Conservation (phyloP, 176 grass and related monocot species). For the Raddia distichophylla region DNA sequence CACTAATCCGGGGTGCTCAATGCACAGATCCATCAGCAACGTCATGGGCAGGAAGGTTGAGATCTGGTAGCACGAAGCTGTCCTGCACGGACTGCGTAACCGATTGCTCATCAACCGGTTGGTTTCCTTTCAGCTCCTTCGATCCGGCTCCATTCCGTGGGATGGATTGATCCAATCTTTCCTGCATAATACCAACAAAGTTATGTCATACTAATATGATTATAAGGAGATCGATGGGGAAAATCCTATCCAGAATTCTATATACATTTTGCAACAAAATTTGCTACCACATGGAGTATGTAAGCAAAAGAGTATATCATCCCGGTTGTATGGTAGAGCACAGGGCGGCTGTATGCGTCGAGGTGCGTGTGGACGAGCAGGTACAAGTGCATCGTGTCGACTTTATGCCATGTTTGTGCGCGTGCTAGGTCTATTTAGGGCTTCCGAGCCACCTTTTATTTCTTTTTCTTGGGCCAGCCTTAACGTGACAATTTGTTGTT, state of each 20-base stretch:
- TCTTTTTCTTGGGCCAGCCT: too few species aligned
- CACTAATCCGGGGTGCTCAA: constrained; percentile 30
- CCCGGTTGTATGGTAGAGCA: too few species aligned
- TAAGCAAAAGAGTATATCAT: neutral
- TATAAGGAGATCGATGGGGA: neutral
- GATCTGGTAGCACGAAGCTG: constrained; percentile 53
- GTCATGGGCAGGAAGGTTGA: constrained; percentile 53
- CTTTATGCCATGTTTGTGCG: too few species aligned
- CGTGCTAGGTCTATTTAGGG: too few species aligned
- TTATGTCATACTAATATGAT: neutral
- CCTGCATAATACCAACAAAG: constrained; percentile 37
- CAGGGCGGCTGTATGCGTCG: too few species aligned
- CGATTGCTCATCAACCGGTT: constrained; percentile 19
- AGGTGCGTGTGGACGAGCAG: too few species aligned
- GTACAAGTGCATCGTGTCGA: too few species aligned
- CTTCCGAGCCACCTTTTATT: too few species aligned
- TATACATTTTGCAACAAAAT: neutral
- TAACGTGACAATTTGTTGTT: too few species aligned
- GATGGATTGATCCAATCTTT: constrained; percentile 38
- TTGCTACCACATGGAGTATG: neutral
- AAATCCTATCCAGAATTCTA: neutral
- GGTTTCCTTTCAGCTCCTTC: constrained; percentile 48
- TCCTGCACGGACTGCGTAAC: constrained; percentile 9
- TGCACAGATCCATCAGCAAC: constrained; percentile 40
- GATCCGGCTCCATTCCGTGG: neutral